Evolutionary conservation across 495 filamentous ascomycete species (phyloP).

Genomic region (Penicillium diatomitis): DNA sequence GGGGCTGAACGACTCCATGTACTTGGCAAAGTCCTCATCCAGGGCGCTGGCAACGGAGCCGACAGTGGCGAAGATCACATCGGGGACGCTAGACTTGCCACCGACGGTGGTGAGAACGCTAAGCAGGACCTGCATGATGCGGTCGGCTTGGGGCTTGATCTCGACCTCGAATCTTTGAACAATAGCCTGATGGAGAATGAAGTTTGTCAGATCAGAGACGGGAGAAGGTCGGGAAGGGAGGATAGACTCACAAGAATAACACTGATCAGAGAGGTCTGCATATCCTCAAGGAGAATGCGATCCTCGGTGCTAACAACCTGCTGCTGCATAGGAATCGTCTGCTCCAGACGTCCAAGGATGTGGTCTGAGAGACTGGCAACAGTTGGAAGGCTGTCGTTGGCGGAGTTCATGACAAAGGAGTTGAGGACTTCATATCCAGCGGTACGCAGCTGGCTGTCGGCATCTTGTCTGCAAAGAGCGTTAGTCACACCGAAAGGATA

Average conservation of each 20-base stretch:
- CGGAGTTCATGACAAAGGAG: conserved; percentile 82
- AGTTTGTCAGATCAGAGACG: not conserved
- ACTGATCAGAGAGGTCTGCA: conserved; percentile 89
- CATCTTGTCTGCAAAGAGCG: conserved; percentile 44
- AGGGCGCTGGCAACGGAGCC: conserved; percentile 78
- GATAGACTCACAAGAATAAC: conserved; percentile 52
- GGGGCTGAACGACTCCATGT: conserved; percentile 89
- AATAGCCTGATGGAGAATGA: conserved; percentile 45
- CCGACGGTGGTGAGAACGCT: conserved; percentile 69
- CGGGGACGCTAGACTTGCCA: conserved; percentile 86
- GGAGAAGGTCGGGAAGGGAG: conserved; percentile 8
- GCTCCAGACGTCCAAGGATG: conserved; percentile 78
- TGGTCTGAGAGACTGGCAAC: conserved; percentile 76
- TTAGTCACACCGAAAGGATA: not conserved
- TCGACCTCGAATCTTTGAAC: conserved; percentile 87
- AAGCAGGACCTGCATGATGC: conserved; percentile 82
- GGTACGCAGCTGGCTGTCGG: conserved; percentile 90
- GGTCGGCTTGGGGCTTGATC: conserved; percentile 81
- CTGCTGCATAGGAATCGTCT: conserved; percentile 80
- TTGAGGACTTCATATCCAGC: conserved; percentile 98
- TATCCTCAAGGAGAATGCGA: conserved; percentile 86
- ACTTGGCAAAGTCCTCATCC: conserved; percentile 86
- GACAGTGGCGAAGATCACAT: conserved; percentile 83
- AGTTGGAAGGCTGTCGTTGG: conserved; percentile 70
- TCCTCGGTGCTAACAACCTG: conserved; percentile 97